A percentile compares a stretch with the other conserved stretches of the same genome.
Evolutionary conservation across 257 asterid genomes (phyloP).

Genomic region (Lantana camara): DNA sequence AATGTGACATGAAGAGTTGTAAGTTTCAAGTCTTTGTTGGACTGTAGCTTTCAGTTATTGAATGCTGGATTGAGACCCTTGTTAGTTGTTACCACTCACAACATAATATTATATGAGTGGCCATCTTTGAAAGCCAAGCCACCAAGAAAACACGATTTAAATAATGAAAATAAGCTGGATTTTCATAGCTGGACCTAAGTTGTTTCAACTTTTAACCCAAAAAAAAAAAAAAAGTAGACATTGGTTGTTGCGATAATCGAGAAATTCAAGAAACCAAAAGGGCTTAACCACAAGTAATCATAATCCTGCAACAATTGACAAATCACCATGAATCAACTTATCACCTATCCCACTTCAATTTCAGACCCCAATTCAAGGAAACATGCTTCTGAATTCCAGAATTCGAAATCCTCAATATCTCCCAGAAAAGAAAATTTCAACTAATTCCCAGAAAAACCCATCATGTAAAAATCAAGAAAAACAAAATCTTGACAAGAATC

Average conservation of each 20-base stretch:
- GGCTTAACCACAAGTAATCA: slow-evolving; percentile 20
- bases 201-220: too few species aligned
- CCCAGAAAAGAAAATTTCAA: not conserved
- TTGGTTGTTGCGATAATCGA: slow-evolving; percentile 30
- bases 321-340: not conserved
- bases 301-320: slow-evolving; percentile 12
- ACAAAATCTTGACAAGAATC: not conserved
- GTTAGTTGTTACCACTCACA: slow-evolving; percentile 6
- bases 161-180: slow-evolving; percentile 10
- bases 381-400: not conserved
- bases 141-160: not conserved
- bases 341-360: not conserved
- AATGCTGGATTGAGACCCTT: slow-evolving; percentile 39
- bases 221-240: slow-evolving; percentile 15
- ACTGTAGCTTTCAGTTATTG: slow-evolving; percentile 48
- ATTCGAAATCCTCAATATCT: not conserved
- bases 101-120: slow-evolving; percentile 24
- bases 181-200: slow-evolving; percentile 32
- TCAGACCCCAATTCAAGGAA: not conserved
- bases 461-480: not conserved
- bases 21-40: slow-evolving; percentile 32
- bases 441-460: not conserved
- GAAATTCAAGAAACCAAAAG: not conserved
- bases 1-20: slow-evolving; percentile 16
- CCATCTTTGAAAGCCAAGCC: slow-evolving; percentile 20